Base-by-base conservation (phyloP, 2,329 filamentous ascomycete genomes). In the Zelopaecilomyces penicillatus region DNA sequence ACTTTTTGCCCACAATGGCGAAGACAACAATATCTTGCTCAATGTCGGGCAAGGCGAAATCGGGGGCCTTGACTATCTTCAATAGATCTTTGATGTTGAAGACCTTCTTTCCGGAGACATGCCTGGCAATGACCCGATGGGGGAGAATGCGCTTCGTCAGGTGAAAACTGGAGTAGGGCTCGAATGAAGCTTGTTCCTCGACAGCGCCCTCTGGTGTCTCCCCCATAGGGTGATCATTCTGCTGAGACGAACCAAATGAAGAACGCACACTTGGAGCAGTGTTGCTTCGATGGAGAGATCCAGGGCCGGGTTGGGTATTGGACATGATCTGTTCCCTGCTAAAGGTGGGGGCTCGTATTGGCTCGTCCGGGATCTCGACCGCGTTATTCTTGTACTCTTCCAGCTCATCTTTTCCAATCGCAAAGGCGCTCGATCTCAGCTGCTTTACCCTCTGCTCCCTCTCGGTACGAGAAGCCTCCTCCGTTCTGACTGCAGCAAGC, bases 11-110 rank as follows among this genome's bases (percentile, higher is more conserved):
- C 26, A 98, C 77, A 46, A 96, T 83, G 6, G 81, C 93, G 56
- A 97, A 83, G 2, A 97, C 78, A 6, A 98, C 88, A 57, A 90
- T 85, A 62, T 98, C 91, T 43, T 85, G 81, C 57, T 96, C 88
- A 42, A 89, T 73, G 47, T 85, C 80, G 0, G 94, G 90, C 0
- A 91, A 75, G 32, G 85, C 78, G 60, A 87, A 98, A 30, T 85
- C 76, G 0, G 93, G 93, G 1, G 82, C 80, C 64, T 90, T 95
- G 51, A 98, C 82, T 9, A 78, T 76, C 54, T 82, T 83, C 8
- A 97, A 70, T 4, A 98, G 71, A 51, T 94, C 85, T 5, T 91
- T 86, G 49, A 98, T 75, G 1, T 76, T 76, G 54, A 89, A 85
- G 3, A 84, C 72, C 42, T 85, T 87, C 63, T 93, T 95, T 31